Evolutionary conservation across 1,284 basidiomycete genomes (phyloP).

Genomic region (Heterobasidion occidentale): DNA sequence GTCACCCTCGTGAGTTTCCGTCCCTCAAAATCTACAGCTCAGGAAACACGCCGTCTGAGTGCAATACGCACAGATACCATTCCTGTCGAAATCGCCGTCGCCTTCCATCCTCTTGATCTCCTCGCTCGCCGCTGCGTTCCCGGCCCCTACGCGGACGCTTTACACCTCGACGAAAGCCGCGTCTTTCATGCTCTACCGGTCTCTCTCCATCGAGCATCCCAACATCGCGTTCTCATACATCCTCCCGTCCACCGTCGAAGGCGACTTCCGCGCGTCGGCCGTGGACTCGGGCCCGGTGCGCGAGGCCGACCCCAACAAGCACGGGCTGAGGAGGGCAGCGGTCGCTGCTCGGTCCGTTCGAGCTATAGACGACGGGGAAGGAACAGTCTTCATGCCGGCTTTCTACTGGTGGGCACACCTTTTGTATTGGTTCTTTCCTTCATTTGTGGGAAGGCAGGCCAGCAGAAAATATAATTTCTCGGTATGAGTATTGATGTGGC

Average conservation of each 20-base stretch:
- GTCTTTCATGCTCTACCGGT: constrained; percentile 71
- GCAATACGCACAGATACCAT: constrained; percentile 53
- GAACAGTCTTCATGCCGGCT: constrained; percentile 48
- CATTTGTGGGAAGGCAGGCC: constrained; percentile 46
- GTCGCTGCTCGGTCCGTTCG: constrained; percentile 50
- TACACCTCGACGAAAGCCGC: constrained; percentile 85
- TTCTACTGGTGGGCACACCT: constrained; percentile 30
- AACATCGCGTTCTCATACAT: constrained; percentile 48
- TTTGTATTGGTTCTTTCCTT: constrained; percentile 58
- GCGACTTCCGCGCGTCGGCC: constrained; percentile 73
- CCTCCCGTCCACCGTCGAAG: constrained; percentile 62
- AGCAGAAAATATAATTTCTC: constrained; percentile 54
- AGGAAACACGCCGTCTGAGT: too few relatives aligned
- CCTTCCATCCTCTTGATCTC: constrained; percentile 80
- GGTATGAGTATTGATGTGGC: background rate
- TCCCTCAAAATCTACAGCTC: background rate
- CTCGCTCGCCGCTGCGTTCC: constrained; percentile 73
- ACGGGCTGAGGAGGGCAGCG: constrained; percentile 45
- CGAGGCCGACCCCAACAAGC: constrained; percentile 45
- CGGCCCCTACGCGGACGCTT: constrained; percentile 80
- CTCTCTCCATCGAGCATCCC: constrained; percentile 75
- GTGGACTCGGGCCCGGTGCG: constrained; percentile 48
- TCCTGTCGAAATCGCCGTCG: constrained; percentile 61
- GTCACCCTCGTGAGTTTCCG: constrained; percentile 53
- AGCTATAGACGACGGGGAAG: constrained; percentile 50